Evolutionary conservation across 2,329 filamentous ascomycete species (phyloP), one percentile per base, ranked within the genome.

Genomic region (Fusarium newnesense): DNA sequence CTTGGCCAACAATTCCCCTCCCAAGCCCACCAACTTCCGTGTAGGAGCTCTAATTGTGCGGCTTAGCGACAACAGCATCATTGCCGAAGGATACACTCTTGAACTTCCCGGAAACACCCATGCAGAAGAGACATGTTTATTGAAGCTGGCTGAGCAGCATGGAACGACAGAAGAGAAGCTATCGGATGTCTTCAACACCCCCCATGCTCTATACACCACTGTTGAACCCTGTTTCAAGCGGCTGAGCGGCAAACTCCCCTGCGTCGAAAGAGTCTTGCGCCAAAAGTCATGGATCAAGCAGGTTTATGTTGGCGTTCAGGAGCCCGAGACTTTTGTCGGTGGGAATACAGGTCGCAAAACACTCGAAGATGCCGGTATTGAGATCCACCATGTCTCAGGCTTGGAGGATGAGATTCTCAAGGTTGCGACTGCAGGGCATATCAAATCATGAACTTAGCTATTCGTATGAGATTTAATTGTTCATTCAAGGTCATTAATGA

Each of bases 91-190:
- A 61, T 98, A 96, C 84, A 98, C 96, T 0, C 88, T 98, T 66
- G 96, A 99, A 82, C 90, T 95, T 8, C 87, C 91, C 0, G 96
- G 96, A 46, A 99, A 99, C 84, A 98, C 96, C 0, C 96, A 99
- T 79, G 96, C 96, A 7, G 96, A 99, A 80, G 95, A 99, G 84
- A 96, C 93, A 81, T 97, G 94, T 79, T 88, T 99, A 64, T 83
- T 91, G 54, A 98, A 99, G 81, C 87, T 91, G 19, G 85, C 89
- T 4, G 77, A 84, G 53, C 76, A 84, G 70, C 80, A 88, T 62
- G 78, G 79, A 5, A 83, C 87, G 0, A 66, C 86, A 0, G 91
- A 93, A 73, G 88, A 89, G 59, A 79, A 83, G 1, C 86, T 94
- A 9, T 83, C 88, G 2, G 65, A 73, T n/a, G 67, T 74, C 24